Base-by-base conservation (phyloP, 352 stramenopile genomes). In the Phytophthora constricta region DNA sequence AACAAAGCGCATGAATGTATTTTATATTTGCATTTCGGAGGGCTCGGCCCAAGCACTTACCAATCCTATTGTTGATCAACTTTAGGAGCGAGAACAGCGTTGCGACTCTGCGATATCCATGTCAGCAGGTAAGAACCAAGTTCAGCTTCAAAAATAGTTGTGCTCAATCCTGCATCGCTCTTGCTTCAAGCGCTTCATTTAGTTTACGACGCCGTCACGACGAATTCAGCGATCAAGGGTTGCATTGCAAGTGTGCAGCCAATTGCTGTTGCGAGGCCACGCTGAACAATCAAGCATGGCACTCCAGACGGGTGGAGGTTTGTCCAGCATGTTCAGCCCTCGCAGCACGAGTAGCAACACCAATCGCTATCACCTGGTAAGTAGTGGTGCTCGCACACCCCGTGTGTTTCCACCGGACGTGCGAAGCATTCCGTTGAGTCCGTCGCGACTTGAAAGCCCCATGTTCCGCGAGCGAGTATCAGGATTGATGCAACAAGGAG, bases 391-490 rank as follows among this genome's bases (percentile, higher is more conserved):
- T 25, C 77, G 74, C 22, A 83, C 77, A 28, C 79, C 79, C 17
- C 79, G 80, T 14, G 70, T 91, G 42, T 89, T 89, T 59, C 80
- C 83, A 4, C 70, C 77, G 2, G 79, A 89, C 26, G 58, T 86
- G 16, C 65, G 70, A 16, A 74, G 78, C 31, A 83, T 91, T 54
- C 83, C 81, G 28, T 58, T 90, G 19, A 91, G 83, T 61, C 83
- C 82, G 50, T 89, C 84, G 17, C 75, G 82, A 19, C 80, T 92
- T 37, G 84, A 92, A 45, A 92, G 79, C 60, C 82, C 84, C 19
- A 82, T 90, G 70, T 92, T 92, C 58, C 80, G 76, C 14, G 82
- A 91, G 39, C 82, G 80, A 27, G 77, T 92, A n/a, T 65, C 43
- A 2, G 75, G 72, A 28, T 53, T 92, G 31, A 89, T 92, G 82